Base-by-base conservation (phyloP, 1,139 yeast genomes). In the Candida freyschussii region DNA sequence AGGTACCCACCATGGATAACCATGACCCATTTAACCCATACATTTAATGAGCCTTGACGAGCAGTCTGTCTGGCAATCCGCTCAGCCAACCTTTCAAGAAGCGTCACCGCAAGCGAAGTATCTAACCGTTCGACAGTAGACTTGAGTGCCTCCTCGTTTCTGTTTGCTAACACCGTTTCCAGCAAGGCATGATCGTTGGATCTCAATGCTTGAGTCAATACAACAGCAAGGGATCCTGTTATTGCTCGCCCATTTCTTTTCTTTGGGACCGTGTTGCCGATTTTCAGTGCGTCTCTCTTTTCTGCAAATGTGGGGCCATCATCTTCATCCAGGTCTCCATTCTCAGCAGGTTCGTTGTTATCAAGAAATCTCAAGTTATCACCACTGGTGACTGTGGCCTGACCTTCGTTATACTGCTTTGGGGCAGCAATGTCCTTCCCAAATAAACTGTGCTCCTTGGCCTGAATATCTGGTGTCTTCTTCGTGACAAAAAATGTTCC, bases 11-110 rank as follows among this genome's bases (percentile, higher is more conserved):
- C 98, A 56, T 93, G 98, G 24, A 83, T 76, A 29, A 91, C 79
- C 51, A 93, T 67, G 31, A 87, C 79, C 93, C 96, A 89, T 56
- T 89, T 85, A 45, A 89, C 78, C 99, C 99, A 91, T 30, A 76
- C 69, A 44, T 82, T 80, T 43, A 91, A 67, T 40, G 78, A 80
- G 24, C 81, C 84, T 43, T 87, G 87, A 33, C 67, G 53, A 38
- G 68, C 61, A 6, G 78, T 74, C 17, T 69, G 65, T 49, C 93
- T 73, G 9, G 89, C 80, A 39, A 86, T 75, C 55, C 85, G 74
- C 54, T 87, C 96, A 2, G 96, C 87, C 23, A 91, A 63, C 50
- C 89, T 70, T 53, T 89, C 95, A 43, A 93, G 65, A 27, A 91
- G 65, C 8, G 72, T 58, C 10, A 86, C 85, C 0, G 95, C 91